Evolutionary conservation across 306 rosid species (phyloP), one percentile per base, ranked within the genome.

Genomic region (Acacia melanoxylon): DNA sequence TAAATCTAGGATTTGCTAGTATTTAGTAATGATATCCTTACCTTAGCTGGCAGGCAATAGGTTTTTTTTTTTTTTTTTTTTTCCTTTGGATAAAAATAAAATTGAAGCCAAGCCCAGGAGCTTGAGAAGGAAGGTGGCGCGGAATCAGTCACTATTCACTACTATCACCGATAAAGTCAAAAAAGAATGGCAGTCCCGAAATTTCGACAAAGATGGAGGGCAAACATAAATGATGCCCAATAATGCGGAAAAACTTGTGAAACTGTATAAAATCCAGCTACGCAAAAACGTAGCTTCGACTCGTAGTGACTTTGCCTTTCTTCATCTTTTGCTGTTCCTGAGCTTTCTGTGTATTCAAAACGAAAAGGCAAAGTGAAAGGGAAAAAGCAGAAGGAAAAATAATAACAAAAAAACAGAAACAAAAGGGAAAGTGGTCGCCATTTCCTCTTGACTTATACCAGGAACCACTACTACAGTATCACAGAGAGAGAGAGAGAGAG

Each of bases 251-350:
- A 37, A 5, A 80, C 80, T 76, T 83, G 80, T 76, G 67, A 72
- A 17, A 62, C 51, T 35, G 7, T 20, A 31, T 68, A 58, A 41
- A 71, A 68, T 83, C 83, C 86, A 86, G 89, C 87, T 83, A 40
- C 65, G 83, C 87, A 72, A 56, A 37, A 12, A 76, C 81, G 84
- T 86, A 66, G 83, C 48, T 83, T 76, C 75, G 78, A 86, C 87
- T 80, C 74, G 73, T 16, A 74, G n/a, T 1, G 80, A 72, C 85
- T 71, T 19, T 37, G 31, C 62, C 68, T 79, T 45, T 41, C 27
- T 22, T 10, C 33, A 3, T 25, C 68, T 25, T 14, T 27, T 12
- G 37, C 37, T 77, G 49, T 74, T 40, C 24, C 44, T 29, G 24
- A 31, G 35, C 67, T 6, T 70, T 70, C 78, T 41, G 61, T 13